A percentile compares a stretch with the other conserved stretches of the same genome.
Conservation (phyloP, 306 rosid genomes). For the Crataegus laevigata region DNA sequence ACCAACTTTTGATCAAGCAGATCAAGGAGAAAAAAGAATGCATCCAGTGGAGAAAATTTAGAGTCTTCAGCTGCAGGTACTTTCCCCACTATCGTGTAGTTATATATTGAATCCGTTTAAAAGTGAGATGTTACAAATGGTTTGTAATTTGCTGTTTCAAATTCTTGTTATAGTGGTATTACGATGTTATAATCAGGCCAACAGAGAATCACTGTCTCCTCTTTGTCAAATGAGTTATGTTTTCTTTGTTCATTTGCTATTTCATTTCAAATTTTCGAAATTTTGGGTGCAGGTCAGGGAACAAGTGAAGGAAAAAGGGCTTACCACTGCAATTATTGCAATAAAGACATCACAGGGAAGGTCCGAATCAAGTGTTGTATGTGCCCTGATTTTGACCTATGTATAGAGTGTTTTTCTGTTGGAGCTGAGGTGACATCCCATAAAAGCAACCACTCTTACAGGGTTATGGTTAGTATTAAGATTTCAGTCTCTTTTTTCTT, state of each 20-base stretch:
- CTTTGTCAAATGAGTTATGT: not conserved
- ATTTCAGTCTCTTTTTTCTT: not conserved
- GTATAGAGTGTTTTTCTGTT: constrained; percentile 91
- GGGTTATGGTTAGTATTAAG: constrained; percentile 78
- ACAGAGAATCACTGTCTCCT: not conserved
- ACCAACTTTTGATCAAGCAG: constrained; percentile 36
- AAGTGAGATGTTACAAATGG: not conserved
- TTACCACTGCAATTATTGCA: constrained; percentile 94
- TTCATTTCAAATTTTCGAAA: not conserved
- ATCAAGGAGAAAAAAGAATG: constrained; percentile 90
- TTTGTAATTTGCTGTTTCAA: not conserved
- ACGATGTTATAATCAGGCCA: not conserved
- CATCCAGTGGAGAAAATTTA: constrained; percentile 72
- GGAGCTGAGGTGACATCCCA: constrained; percentile 95
- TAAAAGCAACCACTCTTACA: constrained; percentile 79
- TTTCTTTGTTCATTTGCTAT: not conserved
- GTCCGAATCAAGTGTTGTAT: constrained; percentile 80
- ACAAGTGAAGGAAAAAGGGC: constrained; percentile 79
- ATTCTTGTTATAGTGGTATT: not conserved
- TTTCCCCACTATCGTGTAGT: constrained; percentile 5
- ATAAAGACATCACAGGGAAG: constrained; percentile 93
- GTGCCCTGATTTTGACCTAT: constrained; percentile 96
- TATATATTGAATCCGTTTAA: not conserved
- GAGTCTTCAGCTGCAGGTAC: constrained; percentile 76
- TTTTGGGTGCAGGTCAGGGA: constrained; percentile 64